Base-by-base conservation (phyloP, 2,329 filamentous ascomycete genomes). In the Arthrinium phaeospermum region DNA sequence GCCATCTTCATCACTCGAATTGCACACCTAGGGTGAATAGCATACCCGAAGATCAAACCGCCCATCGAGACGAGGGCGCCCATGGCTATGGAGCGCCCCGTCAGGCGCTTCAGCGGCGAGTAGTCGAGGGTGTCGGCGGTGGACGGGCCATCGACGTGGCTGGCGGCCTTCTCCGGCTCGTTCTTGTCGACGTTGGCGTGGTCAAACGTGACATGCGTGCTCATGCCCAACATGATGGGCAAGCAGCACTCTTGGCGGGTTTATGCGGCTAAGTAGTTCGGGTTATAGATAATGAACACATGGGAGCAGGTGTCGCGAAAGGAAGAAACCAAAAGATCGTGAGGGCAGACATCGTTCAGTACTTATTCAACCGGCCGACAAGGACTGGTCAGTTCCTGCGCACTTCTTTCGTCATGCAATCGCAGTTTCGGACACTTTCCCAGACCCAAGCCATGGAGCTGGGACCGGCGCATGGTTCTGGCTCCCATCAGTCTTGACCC, bases 1-100 rank as follows among this genome's bases (percentile, higher is more conserved):
- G 24, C 14, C 46, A 57, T 12, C 3, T 16, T n/a, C 6, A 3
- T 14, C 2, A 3, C 13, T 14, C 30, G n/a, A 13, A 64, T 13
- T 2, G 2, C 14, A 6, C 37, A 8, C 19, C 4, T 4, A 7
- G 14, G 7, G 24, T 16, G 30, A 8, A n/a, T 30, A 76, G 19
- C 81, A 77, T 75, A 85, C 83, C 73, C 73, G 45, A 74, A 74
- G 49, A 86, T 82, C 41, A 86, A 71, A 68, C 84, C 84, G 1
- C 84, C 84, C 83, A 86, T 85, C 5, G 84, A 86, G 8, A 86
- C 81, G 57, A 86, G 79, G 1, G 81, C 71, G 0, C 80, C 84
- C 76, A 86, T 82, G 3, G 79, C 74, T 1, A 85, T 72, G 1
- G 83, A 83, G 2, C 79, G 79, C 4, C 78, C 76, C 0, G 84